Evolutionary conservation across 192 early-diverging fungal genomes (phyloP), one percentile per base, ranked within the genome.

Genomic region (Coemansia sp.): DNA sequence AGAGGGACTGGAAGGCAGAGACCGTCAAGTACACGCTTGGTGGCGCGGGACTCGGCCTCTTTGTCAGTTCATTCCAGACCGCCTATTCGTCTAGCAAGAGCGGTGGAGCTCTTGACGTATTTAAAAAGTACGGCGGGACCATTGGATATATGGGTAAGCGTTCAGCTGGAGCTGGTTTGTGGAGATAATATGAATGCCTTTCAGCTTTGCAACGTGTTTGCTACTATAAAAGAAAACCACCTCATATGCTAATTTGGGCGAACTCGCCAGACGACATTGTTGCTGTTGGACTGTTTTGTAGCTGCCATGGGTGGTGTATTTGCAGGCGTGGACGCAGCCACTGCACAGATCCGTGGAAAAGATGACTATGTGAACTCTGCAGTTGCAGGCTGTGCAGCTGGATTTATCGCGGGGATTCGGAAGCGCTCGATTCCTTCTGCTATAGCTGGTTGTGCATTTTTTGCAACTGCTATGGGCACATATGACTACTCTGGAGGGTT

Each of bases 221-320:
- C 52, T 3, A n/a, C 20, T 14, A n/a, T 27, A 30, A 31, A 24
- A 29, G 39, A 22, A 50, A 14, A 17, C 20, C 59, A n/a, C 6
- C n/a, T 5, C 27, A 51, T 27, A 22, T n/a, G n/a, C 9, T 63
- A 17, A 27, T 27, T 54, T 27, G 53, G 9, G n/a, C 10, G 27
- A 27, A 10, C 39, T 53, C 33, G 52, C 54, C 22, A 24, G 27
- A 22, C 7, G n/a, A 19, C 27, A 54, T 33, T 7, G 7, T 63
- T 11, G 27, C 0, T 21, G 21, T 55, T 29, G 50, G 6, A 25
- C 6, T 2, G 21, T 61, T 22, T 22, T 76, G 67, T 81, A 88
- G 91, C 89, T 67, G 88, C 87, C 21, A 88, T 92, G 84, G 91
- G 89, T 57, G 91, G 91, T 74, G 81, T 91, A 32, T 92, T 89